Conservation (phyloP, 768 basidiomycete species). For the Cystobasidium ongulense region DNA sequence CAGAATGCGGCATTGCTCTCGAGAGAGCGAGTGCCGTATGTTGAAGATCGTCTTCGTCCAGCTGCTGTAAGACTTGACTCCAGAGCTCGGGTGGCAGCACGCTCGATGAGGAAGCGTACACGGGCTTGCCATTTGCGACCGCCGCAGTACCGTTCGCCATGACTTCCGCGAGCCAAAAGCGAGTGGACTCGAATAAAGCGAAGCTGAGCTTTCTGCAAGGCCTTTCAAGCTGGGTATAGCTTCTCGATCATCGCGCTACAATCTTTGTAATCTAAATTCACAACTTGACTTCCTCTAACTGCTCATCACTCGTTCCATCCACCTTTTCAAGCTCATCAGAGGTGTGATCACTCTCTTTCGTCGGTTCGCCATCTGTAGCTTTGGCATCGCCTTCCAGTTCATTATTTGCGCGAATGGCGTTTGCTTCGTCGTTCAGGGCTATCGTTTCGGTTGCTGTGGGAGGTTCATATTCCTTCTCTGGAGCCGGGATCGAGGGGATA, state of each 20-base stretch:
- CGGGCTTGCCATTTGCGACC: neutral
- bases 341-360: neutral
- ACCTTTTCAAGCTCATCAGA: neutral
- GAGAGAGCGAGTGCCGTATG: slow-evolving; percentile 56
- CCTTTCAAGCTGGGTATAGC: neutral
- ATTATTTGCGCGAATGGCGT: neutral
- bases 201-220: neutral
- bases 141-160: neutral
- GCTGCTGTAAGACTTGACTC: slow-evolving; percentile 53
- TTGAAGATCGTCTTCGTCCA: slow-evolving; percentile 52
- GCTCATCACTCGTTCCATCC: neutral
- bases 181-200: too few relatives aligned
- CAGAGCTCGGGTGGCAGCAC: slow-evolving; percentile 62
- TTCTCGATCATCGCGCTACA: neutral
- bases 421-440: neutral
- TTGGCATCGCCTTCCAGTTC: neutral
- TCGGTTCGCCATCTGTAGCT: neutral
- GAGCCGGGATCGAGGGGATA: too few relatives aligned
- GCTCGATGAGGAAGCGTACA: neutral
- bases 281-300: neutral
- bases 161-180: neutral
- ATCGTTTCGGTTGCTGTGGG: neutral
- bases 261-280: neutral
- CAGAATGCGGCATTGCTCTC: slow-evolving; percentile 57
- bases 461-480: too few relatives aligned